These are phyloP conservation scores for Castanea crenata DNA, from an alignment of 306 rosid species.

Conservation along the genomic window DNA sequence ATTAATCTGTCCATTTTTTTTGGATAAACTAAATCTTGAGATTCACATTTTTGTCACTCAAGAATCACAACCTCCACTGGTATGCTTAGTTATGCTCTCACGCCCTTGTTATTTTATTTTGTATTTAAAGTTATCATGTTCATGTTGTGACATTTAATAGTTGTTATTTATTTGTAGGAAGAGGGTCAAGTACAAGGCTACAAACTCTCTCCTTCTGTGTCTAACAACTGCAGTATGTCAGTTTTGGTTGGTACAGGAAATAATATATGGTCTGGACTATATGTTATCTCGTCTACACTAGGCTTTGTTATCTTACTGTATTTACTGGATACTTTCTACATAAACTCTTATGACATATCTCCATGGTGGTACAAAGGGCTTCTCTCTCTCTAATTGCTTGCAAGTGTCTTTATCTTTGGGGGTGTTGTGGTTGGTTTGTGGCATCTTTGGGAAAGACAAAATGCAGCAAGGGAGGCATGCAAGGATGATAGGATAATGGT, in stretches of 20 bases:
- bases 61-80: constrained; percentile 79
- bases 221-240: constrained; percentile 53
- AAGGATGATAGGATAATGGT: constrained; percentile 1
- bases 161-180: constrained; percentile 48
- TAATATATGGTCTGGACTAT: constrained; percentile 75
- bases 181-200: constrained; percentile 52
- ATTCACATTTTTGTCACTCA: constrained; percentile 66
- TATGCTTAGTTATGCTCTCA: constrained; percentile 31
- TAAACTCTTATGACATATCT: constrained; percentile 48
- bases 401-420: constrained; percentile 68
- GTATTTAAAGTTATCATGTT: background rate
- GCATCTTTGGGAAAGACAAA: constrained; percentile 64
- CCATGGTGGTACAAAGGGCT: constrained; percentile 90
- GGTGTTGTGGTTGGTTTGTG: constrained; percentile 67
- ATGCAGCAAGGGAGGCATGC: constrained; percentile 23
- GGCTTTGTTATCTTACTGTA: constrained; percentile 56
- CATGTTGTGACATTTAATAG: constrained; percentile 16
- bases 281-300: constrained; percentile 57
- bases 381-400: constrained; percentile 53
- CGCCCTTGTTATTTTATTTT: background rate
- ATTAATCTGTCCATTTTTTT: constrained; percentile 57
- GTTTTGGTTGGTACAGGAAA: constrained; percentile 80
- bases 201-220: constrained; percentile 33
- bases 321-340: constrained; percentile 55
- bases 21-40: constrained; percentile 55